phyloP scores from a whole-genome alignment of 495 filamentous ascomycete genomes.

The Penicillium psychrofluorescens region DNA sequence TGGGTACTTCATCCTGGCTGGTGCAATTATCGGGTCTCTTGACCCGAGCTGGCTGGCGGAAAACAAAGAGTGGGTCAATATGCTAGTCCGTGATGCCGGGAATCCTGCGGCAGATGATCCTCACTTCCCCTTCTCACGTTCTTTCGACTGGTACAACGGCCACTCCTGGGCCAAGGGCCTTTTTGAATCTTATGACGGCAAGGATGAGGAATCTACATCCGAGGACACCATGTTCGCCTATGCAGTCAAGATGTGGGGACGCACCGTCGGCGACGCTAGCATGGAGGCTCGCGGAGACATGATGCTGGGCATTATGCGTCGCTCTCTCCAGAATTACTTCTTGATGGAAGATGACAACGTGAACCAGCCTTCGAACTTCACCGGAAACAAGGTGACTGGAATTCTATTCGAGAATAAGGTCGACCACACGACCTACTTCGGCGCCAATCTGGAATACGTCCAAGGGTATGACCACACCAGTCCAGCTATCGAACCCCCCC shows the following conservation, averaged over 20 bases:
- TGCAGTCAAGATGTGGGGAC: conserved; percentile 91
- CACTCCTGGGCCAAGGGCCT: conserved; percentile 96
- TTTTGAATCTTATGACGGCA: conserved; percentile 85
- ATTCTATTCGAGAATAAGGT: conserved; percentile 97
- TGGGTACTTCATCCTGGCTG: conserved; percentile 82
- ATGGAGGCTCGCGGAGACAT: conserved; percentile 85
- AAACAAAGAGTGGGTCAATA: conserved; percentile 77
- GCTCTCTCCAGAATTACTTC: conserved; percentile 74
- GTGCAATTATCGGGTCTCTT: conserved; percentile 74
- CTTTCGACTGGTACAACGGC: conserved; percentile 91
- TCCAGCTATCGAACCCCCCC: too few species aligned
- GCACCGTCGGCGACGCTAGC: conserved; percentile 60
- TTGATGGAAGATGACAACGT: conserved; percentile 61
- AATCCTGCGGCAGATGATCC: conserved; percentile 66
- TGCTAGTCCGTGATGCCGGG: conserved; percentile 67
- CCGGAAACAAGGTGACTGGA: conserved; percentile 79
- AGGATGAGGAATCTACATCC: conserved; percentile 85
- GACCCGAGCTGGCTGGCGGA: conserved; percentile 66
- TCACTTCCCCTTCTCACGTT: conserved; percentile 78
- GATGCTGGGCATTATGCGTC: conserved; percentile 67
- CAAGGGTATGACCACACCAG: conserved; percentile 48
- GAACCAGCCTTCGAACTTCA: conserved; percentile 71
- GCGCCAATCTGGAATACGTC: conserved; percentile 69
- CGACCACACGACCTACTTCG: conserved; percentile 94
- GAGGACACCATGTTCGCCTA: conserved; percentile 89